A percentile compares a stretch with the other conserved stretches of the same genome.
phyloP scores from a whole-genome alignment of 2,329 filamentous ascomycete genomes.

The Sordariomycetes sp. region DNA sequence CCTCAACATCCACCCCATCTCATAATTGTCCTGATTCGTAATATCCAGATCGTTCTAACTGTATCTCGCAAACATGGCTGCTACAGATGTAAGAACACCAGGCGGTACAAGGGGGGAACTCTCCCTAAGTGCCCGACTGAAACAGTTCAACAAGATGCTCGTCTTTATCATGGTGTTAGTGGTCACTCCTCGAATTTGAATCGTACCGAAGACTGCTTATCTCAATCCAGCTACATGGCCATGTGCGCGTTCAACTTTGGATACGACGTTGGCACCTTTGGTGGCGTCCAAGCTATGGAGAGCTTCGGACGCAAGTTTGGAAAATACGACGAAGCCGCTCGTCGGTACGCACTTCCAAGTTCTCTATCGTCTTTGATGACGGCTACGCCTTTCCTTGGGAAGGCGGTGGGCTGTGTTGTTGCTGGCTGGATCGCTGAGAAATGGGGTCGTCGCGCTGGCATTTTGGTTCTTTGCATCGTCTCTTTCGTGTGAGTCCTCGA shows the following conservation, averaged over 20 bases:
- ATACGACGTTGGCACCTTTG: constrained; percentile 16
- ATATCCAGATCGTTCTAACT: too few relatives aligned
- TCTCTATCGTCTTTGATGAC: constrained; percentile 16
- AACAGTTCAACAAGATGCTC: constrained; percentile 6
- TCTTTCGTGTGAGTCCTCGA: not conserved
- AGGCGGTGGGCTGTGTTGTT: constrained; percentile 7
- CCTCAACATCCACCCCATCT: too few relatives aligned
- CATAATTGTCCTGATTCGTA: too few relatives aligned
- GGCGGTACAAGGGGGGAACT: too few relatives aligned
- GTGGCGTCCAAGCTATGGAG: constrained; percentile 15
- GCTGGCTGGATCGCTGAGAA: not conserved
- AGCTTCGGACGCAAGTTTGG: constrained; percentile 14
- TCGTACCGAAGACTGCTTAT: not conserved
- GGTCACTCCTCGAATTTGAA: not conserved
- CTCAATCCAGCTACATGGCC: constrained; percentile 12
- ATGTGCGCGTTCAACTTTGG: constrained; percentile 16
- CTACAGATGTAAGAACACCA: too few relatives aligned
- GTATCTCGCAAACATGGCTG: too few relatives aligned
- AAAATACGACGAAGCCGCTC: constrained; percentile 8
- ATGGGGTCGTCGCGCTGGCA: not conserved
- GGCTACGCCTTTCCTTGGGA: constrained; percentile 14
- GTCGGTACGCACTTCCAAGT: constrained; percentile 9
- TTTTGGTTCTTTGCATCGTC: not conserved
- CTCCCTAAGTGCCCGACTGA: not conserved
- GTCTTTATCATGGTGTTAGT: constrained; percentile 10